Conservation (phyloP, 257 asterid genomes). For the Handroanthus guayacan region DNA sequence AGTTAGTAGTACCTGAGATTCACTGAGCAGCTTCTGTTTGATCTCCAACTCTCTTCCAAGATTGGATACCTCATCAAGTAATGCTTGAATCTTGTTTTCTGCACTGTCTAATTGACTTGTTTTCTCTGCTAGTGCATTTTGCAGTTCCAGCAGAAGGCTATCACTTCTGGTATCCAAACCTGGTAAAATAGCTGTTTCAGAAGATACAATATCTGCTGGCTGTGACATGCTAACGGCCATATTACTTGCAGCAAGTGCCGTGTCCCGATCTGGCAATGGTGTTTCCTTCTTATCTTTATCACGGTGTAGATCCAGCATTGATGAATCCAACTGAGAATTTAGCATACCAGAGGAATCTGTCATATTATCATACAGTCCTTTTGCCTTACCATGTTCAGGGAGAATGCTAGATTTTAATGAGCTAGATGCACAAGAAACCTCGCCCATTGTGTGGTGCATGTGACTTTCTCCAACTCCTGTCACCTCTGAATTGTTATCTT, state of each 20-base stretch:
- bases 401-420: constrained; percentile 53
- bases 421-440: constrained; percentile 64
- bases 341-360: constrained; percentile 72
- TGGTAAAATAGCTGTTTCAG: constrained; percentile 48
- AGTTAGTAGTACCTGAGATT: constrained; percentile 87
- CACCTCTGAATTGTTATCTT: constrained; percentile 66
- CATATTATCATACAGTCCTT: constrained; percentile 78
- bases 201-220: constrained; percentile 51
- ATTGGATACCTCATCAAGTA: constrained; percentile 69
- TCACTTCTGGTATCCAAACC: constrained; percentile 51
- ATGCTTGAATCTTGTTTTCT: constrained; percentile 58
- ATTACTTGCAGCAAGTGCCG: constrained; percentile 60
- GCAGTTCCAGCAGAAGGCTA: constrained; percentile 57
- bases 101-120: constrained; percentile 63
- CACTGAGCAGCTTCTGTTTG: constrained; percentile 81
- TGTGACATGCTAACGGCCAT: constrained; percentile 85
- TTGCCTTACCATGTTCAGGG: constrained; percentile 53
- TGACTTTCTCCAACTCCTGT: constrained; percentile 62
- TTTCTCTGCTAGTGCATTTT: constrained; percentile 64
- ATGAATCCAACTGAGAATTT: constrained; percentile 81
- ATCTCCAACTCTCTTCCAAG: constrained; percentile 79
- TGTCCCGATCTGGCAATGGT: constrained; percentile 49
- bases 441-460: constrained; percentile 64
- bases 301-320: constrained; percentile 77
- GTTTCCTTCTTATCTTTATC: constrained; percentile 71